Evolutionary conservation across 208 protist species (phyloP).

Genomic region (Wallacemonas sp.): DNA sequence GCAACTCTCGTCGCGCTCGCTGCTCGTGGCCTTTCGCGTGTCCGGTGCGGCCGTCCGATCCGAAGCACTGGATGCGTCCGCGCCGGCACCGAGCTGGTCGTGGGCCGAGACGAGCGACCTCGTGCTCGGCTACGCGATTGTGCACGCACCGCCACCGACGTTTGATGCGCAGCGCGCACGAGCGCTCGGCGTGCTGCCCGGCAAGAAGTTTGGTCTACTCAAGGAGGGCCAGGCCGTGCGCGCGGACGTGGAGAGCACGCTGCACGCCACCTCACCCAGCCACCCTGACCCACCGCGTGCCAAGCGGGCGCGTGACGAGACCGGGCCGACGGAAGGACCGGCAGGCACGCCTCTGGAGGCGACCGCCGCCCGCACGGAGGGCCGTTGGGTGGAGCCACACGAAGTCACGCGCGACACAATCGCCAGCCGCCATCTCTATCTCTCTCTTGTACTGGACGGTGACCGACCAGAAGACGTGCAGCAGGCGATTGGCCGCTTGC

Average conservation of each 20-base stretch:
- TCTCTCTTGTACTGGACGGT: constrained; percentile 81
- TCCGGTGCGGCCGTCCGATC: constrained; percentile 19
- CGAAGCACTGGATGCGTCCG: background rate
- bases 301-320: background rate
- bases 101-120: constrained; percentile 18
- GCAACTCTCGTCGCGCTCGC: constrained; percentile 32
- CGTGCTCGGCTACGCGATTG: constrained; percentile 63
- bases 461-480: constrained; percentile 47
- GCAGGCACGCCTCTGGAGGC: background rate
- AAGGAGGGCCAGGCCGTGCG: constrained; percentile 61
- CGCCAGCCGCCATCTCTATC: constrained; percentile 51
- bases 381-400: constrained; percentile 49
- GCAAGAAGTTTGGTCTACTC: constrained; percentile 69
- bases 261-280: background rate
- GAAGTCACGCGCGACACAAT: constrained; percentile 60
- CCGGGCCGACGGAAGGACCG: background rate
- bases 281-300: background rate
- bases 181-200: constrained; percentile 57
- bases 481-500: constrained; percentile 37
- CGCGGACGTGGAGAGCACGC: constrained; percentile 15
- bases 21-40: constrained; percentile 44
- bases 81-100: background rate
- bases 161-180: constrained; percentile 65
- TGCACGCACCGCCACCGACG: constrained; percentile 42
- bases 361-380: constrained; percentile 1